Percentiles rank a stretch among this genome's conserved stretches.
These are phyloP conservation scores for Komagataella kurtzmanii DNA, from an alignment of 805 yeast genomes.

Conservation along the genomic window DNA sequence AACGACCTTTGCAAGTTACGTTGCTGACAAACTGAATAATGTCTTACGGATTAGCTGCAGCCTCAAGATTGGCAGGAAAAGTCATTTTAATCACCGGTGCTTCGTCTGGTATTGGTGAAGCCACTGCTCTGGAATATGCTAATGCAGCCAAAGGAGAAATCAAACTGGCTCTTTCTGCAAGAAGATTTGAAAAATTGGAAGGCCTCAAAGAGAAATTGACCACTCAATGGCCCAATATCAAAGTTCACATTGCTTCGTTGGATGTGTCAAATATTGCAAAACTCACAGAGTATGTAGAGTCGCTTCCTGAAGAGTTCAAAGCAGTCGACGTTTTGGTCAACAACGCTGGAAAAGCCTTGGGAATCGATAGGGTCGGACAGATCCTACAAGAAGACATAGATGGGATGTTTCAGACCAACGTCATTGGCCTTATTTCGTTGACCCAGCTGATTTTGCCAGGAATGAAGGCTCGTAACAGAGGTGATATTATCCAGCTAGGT, in stretches of 20 bases:
- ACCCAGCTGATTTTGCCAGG: constrained; percentile 70
- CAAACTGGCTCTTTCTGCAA: constrained; percentile 36
- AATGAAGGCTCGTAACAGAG: constrained; percentile 55
- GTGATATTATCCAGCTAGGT: constrained; percentile 65
- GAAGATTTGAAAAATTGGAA: constrained; percentile 34
- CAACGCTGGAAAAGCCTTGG: constrained; percentile 74
- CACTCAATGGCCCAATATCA: constrained; percentile 18
- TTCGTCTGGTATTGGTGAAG: constrained; percentile 88
- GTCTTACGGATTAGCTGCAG: constrained; percentile 65
- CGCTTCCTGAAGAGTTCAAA: constrained; percentile 30
- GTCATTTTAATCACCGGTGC: constrained; percentile 89
- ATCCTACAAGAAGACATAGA: constrained; percentile 51
- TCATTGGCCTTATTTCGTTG: constrained; percentile 68
- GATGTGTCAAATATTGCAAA: constrained; percentile 29
- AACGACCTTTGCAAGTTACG: background rate
- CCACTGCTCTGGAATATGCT: constrained; percentile 83
- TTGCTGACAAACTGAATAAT: constrained; percentile 12
- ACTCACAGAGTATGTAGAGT: constrained; percentile 27
- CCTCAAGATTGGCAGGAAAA: constrained; percentile 70
- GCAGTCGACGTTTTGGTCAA: constrained; percentile 57
- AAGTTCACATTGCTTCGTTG: constrained; percentile 20
- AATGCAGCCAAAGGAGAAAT: constrained; percentile 37
- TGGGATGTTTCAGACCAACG: constrained; percentile 78
- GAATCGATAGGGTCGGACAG: constrained; percentile 63
- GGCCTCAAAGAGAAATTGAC: constrained; percentile 23